These are phyloP conservation scores for Xylaria scruposa DNA, from an alignment of 495 filamentous ascomycete genomes.

Conservation along the genomic window DNA sequence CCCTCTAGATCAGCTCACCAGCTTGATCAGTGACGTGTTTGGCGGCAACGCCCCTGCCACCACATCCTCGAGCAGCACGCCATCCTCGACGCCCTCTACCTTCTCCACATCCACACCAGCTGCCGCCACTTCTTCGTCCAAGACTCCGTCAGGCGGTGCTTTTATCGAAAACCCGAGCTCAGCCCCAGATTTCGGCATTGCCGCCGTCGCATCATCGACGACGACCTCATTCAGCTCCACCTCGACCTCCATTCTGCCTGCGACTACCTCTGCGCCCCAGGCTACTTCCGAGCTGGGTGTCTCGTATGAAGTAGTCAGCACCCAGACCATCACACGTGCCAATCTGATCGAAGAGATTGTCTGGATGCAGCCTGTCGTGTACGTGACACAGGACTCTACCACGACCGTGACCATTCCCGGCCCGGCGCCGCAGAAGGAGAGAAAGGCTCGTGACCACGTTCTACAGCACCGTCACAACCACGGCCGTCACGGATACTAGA, in stretches of 20 bases:
- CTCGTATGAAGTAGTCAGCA: constrained; percentile 47
- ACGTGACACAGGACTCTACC: constrained; percentile 44
- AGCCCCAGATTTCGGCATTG: constrained; percentile 28
- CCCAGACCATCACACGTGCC: constrained; percentile 50
- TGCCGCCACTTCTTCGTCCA: constrained; percentile 19
- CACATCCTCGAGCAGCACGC: constrained; percentile 16
- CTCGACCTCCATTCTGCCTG: constrained; percentile 15
- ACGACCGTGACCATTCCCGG: constrained; percentile 42
- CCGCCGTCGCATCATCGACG: constrained; percentile 31
- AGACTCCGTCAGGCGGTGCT: constrained; percentile 31
- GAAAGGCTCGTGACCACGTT: constrained; percentile 31
- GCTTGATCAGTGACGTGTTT: constrained; percentile 28
- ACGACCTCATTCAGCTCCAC: constrained; percentile 22
- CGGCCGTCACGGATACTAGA: constrained; percentile 31
- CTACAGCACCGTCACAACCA: constrained; percentile 35
- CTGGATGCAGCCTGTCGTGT: constrained; percentile 53
- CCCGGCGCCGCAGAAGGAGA: constrained; percentile 22
- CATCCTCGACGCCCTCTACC: constrained; percentile 12
- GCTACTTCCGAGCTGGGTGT: constrained; percentile 35
- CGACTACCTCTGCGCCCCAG: constrained; percentile 35
- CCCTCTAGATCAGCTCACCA: constrained; percentile 31
- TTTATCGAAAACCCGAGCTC: constrained; percentile 30
- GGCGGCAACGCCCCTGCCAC: constrained; percentile 27
- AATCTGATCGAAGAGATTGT: constrained; percentile 51
- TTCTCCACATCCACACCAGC: constrained; percentile 22